These are phyloP conservation scores for Penicillium fuscoglaucum DNA, from an alignment of 2,329 filamentous ascomycete genomes.

Conservation along the genomic window DNA sequence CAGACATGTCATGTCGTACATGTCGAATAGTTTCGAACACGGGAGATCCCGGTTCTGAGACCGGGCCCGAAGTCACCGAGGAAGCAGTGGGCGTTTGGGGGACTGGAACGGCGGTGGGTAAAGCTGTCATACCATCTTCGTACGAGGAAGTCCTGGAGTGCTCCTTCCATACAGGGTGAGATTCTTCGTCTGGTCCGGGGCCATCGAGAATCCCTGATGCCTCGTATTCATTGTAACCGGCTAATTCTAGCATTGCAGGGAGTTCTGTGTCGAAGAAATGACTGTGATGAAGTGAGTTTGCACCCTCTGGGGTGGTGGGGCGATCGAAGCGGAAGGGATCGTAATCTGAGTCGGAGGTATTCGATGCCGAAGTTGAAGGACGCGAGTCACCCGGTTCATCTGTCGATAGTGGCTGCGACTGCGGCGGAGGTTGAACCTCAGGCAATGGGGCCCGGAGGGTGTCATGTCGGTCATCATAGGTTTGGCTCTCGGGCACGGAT, in stretches of 20 bases:
- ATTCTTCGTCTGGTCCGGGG: constrained; percentile 55
- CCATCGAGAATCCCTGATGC: constrained; percentile 56
- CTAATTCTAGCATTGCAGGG: constrained; percentile 48
- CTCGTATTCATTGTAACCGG: constrained; percentile 50
- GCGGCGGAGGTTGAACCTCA: constrained; percentile 8
- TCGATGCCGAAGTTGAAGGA: constrained; percentile 41
- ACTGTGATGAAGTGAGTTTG: constrained; percentile 13
- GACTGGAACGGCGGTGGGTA: constrained; percentile 29
- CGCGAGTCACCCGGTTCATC: constrained; percentile 36
- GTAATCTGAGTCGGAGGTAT: constrained; percentile 41
- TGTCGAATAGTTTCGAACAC: constrained; percentile 23
- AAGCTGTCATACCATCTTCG: constrained; percentile 22
- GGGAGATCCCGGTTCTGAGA: constrained; percentile 25
- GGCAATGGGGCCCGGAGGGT: constrained; percentile 35
- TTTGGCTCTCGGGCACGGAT: constrained; percentile 15
- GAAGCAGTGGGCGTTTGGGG: constrained; percentile 18
- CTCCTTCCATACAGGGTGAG: constrained; percentile 37
- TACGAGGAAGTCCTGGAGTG: constrained; percentile 12
- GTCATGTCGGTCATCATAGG: constrained; percentile 28
- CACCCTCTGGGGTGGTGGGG: constrained; percentile 29
- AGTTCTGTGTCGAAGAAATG: constrained; percentile 47
- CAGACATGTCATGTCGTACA: constrained; percentile 17
- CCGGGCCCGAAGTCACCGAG: constrained; percentile 11
- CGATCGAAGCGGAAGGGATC: constrained; percentile 47
- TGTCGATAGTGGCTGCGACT: constrained; percentile 12